Percentiles rank a stretch among this genome's conserved stretches.
phyloP scores from a whole-genome alignment of 192 early-diverging fungal species.

The Entomortierella lignicola region DNA sequence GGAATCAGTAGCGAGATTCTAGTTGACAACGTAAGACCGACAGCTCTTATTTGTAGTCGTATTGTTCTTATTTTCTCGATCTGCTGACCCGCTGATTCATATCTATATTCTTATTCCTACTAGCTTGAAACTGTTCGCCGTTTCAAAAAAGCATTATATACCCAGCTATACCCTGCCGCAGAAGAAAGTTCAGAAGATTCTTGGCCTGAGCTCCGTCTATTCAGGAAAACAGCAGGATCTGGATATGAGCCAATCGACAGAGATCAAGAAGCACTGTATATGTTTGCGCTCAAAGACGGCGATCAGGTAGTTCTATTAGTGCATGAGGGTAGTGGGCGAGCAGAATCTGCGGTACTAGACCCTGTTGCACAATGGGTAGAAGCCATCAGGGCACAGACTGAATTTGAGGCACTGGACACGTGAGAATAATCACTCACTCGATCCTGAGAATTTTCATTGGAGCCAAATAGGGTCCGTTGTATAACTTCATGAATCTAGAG shows the following conservation, averaged over 20 bases:
- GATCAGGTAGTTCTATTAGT: constrained; percentile 35
- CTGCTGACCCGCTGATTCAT: neutral
- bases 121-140: constrained; percentile 47
- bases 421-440: too few relatives aligned
- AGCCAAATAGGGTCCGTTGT: neutral
- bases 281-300: constrained; percentile 52
- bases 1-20: constrained; percentile 9
- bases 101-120: neutral
- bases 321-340: constrained; percentile 8
- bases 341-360: constrained; percentile 7
- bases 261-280: constrained; percentile 50
- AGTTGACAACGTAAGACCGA: constrained; percentile 41
- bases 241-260: constrained; percentile 36
- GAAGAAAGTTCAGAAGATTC: constrained; percentile 30
- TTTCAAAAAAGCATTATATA: constrained; percentile 43
- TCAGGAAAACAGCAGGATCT: constrained; percentile 9
- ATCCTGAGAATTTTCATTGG: neutral
- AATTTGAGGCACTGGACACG: constrained; percentile 29
- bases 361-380: constrained; percentile 46
- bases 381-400: constrained; percentile 37
- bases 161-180: constrained; percentile 20
- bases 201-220: constrained; percentile 36
- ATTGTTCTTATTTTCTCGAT: neutral
- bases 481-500: neutral
- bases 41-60: neutral